These are phyloP conservation scores for Saccharomyces uvarum DNA, from an alignment of 1,139 yeast genomes.

Conservation along the genomic window DNA sequence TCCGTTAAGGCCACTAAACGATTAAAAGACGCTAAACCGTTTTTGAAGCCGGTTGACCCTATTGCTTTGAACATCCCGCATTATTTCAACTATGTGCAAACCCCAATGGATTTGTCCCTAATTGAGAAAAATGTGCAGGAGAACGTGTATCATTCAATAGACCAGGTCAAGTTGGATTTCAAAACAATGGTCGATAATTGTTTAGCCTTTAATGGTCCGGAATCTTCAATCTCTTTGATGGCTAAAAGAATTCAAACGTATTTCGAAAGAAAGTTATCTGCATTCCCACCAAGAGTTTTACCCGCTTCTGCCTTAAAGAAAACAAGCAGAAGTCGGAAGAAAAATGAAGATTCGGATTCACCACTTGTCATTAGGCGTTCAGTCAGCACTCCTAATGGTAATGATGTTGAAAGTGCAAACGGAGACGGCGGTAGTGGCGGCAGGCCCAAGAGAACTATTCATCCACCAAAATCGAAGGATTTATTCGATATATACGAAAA, in stretches of 20 bases:
- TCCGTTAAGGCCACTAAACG: constrained; percentile 73
- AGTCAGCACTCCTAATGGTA: not conserved
- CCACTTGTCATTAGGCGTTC: constrained; percentile 39
- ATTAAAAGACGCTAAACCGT: constrained; percentile 87
- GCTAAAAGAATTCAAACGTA: constrained; percentile 82
- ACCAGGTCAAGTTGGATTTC: constrained; percentile 69
- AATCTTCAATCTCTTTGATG: constrained; percentile 80
- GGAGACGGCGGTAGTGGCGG: constrained; percentile 49
- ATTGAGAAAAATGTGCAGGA: constrained; percentile 70
- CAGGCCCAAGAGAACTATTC: constrained; percentile 90
- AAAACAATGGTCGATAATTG: constrained; percentile 80
- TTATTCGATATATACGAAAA: constrained; percentile 61
- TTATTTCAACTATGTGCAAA: constrained; percentile 69
- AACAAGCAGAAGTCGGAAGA: constrained; percentile 9
- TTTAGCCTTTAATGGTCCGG: constrained; percentile 73
- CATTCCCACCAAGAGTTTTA: constrained; percentile 78
- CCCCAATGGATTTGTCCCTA: constrained; percentile 91
- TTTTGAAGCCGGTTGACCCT: constrained; percentile 80
- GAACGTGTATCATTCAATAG: constrained; percentile 64
- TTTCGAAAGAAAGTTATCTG: constrained; percentile 85
- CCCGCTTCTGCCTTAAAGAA: constrained; percentile 33
- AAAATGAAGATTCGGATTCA: constrained; percentile 19
- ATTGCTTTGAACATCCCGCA: constrained; percentile 84
- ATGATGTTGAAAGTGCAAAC: not conserved
- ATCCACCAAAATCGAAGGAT: constrained; percentile 93